Conservation (phyloP, 805 yeast species). For the Wickerhamomyces kurtzmanii region DNA sequence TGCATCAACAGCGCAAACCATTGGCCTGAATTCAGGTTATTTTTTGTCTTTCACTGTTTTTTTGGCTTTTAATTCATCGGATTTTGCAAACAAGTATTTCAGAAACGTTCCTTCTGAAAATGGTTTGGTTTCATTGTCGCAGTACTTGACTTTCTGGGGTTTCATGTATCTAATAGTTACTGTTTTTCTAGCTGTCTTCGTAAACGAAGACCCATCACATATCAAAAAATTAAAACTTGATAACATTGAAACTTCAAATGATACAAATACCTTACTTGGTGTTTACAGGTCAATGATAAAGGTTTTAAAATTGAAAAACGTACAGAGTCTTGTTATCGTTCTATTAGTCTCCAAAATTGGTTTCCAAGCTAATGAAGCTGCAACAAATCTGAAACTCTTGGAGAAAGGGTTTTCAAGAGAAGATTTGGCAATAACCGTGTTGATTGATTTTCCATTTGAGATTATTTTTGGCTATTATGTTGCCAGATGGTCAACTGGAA, state of each 20-base stretch:
- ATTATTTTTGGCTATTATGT: slow-evolving; percentile 92
- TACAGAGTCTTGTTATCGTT: slow-evolving; percentile 63
- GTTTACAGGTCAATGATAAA: slow-evolving; percentile 61
- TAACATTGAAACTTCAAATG: slow-evolving; percentile 14
- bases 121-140: slow-evolving; percentile 66
- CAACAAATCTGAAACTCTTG: slow-evolving; percentile 81
- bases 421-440: slow-evolving; percentile 84
- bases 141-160: slow-evolving; percentile 75
- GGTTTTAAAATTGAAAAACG: slow-evolving; percentile 59
- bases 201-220: slow-evolving; percentile 65
- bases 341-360: slow-evolving; percentile 82
- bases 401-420: slow-evolving; percentile 92
- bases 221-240: slow-evolving; percentile 21
- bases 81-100: slow-evolving; percentile 81
- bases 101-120: slow-evolving; percentile 46
- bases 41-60: slow-evolving; percentile 88
- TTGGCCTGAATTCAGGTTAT: slow-evolving; percentile 90
- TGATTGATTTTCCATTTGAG: slow-evolving; percentile 94
- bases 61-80: slow-evolving; percentile 82
- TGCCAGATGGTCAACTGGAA: slow-evolving; percentile 86
- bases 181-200: slow-evolving; percentile 39
- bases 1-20: slow-evolving; percentile 96
- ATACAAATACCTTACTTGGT: slow-evolving; percentile 24
- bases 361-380: slow-evolving; percentile 93
- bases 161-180: slow-evolving; percentile 62